These are phyloP conservation scores for Dichomitus squalens DNA, from an alignment of 1,284 basidiomycete genomes.

Conservation along the genomic window DNA sequence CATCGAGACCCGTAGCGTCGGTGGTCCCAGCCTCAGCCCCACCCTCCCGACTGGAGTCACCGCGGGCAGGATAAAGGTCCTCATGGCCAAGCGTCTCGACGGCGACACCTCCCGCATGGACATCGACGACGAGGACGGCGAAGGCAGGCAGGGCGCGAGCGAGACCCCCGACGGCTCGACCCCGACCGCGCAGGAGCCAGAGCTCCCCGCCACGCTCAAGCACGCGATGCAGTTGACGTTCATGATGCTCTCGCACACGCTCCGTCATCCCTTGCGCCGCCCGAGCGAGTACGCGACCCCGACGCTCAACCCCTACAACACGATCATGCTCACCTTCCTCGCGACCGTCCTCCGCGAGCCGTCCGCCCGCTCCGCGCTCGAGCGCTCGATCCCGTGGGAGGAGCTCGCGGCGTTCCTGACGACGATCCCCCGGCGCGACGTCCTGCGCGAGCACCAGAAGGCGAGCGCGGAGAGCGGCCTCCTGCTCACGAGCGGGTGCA, in stretches of 20 bases:
- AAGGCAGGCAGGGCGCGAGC: conserved; percentile 30
- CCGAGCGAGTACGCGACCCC: conserved; percentile 56
- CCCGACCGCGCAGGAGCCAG: conserved; percentile 29
- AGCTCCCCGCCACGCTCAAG: conserved; percentile 66
- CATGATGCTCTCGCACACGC: conserved; percentile 72
- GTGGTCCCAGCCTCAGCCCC: conserved; percentile 31
- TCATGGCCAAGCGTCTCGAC: conserved; percentile 38
- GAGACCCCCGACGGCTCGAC: conserved; percentile 10
- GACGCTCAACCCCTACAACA: conserved; percentile 85
- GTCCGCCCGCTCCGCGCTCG: conserved; percentile 61
- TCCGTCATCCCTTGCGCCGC: conserved; percentile 67
- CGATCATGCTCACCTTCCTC: conserved; percentile 87
- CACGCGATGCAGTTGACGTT: conserved; percentile 83
- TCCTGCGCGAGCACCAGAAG: conserved; percentile 36
- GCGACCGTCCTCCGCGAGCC: conserved; percentile 73
- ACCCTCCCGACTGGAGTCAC: conserved; percentile 20
- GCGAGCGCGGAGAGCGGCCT: conserved; percentile 28
- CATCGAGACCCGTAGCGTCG: conserved; percentile 27
- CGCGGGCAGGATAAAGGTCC: conserved; percentile 37
- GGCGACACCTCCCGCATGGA: conserved; percentile 68
- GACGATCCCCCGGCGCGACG: conserved; percentile 57
- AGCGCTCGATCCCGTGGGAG: conserved; percentile 86
- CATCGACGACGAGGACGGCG: conserved; percentile 68
- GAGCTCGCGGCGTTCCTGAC: conserved; percentile 70
- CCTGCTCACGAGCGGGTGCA: conserved; percentile 64